Base-by-base conservation (phyloP, 371 early-diverging fungal genomes). In the Mortierella sp. region DNA sequence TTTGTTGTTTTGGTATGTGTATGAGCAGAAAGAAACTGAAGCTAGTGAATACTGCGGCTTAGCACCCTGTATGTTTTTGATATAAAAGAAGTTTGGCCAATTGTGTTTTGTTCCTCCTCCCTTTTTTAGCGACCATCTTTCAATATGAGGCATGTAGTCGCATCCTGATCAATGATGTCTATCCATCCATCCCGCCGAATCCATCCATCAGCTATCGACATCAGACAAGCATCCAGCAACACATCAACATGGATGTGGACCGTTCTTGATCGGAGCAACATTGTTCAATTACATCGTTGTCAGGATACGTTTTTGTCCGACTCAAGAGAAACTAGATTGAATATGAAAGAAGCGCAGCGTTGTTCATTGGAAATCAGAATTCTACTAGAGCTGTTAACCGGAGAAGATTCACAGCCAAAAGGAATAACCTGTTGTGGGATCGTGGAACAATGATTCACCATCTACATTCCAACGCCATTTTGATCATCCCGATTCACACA, bases 121-220 rank as follows among this genome's bases (percentile, higher is more conserved):
- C 68, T 63, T 73, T 70, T 70, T 70, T 62, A 66, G 73, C 62
- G 67, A 62, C 73, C 73, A 73, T 73, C 73, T 67, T 26, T 59
- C 23, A 73, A 61, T 56, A 73, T 73, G 73, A 73, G 73, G 73
- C 67, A 65, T 55, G 72, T 70, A 19, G 32, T n/a, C 26, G 41
- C 23, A 57, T 27, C 24, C 31, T 27, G 2, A n/a, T 39, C 30
- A 26, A n/a, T 39, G 39, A 26, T 7, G 0, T 27, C 46, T 21
- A 54, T 50, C 26, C 56, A 62, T 42, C 53, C 64, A 66, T 73
- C 73, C 56, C n/a, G n/a, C n/a, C n/a, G n/a, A n/a, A 56, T 55
- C 28, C 34, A 58, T 67, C 58, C 55, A 62, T 47, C 27, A 21
- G 21, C 43, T 17, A 21, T n/a, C 15, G 21, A 43, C 43, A 43